These are phyloP conservation scores for Diaporthe humulicola DNA, from an alignment of 2,329 filamentous ascomycete species.

Conservation along the genomic window DNA sequence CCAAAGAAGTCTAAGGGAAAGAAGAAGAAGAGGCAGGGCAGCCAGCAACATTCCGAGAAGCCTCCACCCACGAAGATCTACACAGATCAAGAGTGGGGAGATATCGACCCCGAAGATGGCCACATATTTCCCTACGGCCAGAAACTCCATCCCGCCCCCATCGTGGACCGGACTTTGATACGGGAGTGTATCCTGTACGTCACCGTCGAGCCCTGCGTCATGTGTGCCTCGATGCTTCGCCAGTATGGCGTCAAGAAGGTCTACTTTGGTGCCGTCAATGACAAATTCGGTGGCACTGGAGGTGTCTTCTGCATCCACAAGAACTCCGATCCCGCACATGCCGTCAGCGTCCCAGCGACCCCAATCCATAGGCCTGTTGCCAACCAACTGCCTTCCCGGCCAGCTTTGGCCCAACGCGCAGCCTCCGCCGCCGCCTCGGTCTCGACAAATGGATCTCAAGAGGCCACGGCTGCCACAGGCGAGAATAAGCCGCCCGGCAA, in stretches of 20 bases:
- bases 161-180: conserved; percentile 77
- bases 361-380: conserved; percentile 47
- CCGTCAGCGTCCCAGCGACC: conserved; percentile 41
- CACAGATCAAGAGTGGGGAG: conserved; percentile 60
- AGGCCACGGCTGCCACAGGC: conserved; percentile 26
- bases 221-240: conserved; percentile 94
- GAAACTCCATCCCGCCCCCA: conserved; percentile 66
- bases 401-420: conserved; percentile 35
- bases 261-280: conserved; percentile 95
- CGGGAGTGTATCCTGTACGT: conserved; percentile 86
- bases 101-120: conserved; percentile 66
- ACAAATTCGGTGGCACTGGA: conserved; percentile 96
- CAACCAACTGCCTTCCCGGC: conserved; percentile 35
- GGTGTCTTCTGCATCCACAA: conserved; percentile 90
- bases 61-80: conserved; percentile 18
- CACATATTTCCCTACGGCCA: conserved; percentile 74
- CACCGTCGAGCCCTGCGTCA: conserved; percentile 98
- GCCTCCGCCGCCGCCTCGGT: conserved; percentile 35
- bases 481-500: conserved; percentile 39
- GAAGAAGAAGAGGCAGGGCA: conserved; percentile 36
- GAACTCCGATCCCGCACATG: conserved; percentile 60
- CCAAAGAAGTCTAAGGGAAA: conserved; percentile 36
- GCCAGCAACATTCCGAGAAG: conserved; percentile 44
- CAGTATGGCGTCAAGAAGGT: conserved; percentile 91
- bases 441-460: conserved; percentile 39